Conservation (phyloP, 352 stramenopile species). For the Plasmopara muralis region DNA sequence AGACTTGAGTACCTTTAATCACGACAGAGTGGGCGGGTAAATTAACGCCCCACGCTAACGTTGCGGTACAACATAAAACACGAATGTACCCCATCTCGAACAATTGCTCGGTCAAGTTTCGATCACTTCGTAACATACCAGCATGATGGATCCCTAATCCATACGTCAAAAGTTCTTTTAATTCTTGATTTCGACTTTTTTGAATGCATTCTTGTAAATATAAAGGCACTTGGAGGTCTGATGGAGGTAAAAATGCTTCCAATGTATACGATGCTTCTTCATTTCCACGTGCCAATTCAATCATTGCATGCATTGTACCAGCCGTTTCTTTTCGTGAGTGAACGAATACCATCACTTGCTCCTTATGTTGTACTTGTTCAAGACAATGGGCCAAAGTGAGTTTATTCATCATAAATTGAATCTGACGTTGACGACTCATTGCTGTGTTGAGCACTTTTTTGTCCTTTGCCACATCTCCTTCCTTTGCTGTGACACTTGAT, state of each 20-base stretch:
- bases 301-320: slow-evolving; percentile 89
- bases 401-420: slow-evolving; percentile 85
- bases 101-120: slow-evolving; percentile 96
- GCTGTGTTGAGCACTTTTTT: slow-evolving; percentile 29
- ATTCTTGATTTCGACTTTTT: slow-evolving; percentile 93
- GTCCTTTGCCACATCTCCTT: slow-evolving; percentile 40
- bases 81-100: slow-evolving; percentile 96
- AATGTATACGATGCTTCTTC: slow-evolving; percentile 49
- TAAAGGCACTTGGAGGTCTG: slow-evolving; percentile 48
- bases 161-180: slow-evolving; percentile 91
- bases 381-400: slow-evolving; percentile 65
- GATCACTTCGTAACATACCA: slow-evolving; percentile 93
- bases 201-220: slow-evolving; percentile 65
- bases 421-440: slow-evolving; percentile 55
- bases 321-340: slow-evolving; percentile 98
- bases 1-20: slow-evolving; percentile 99
- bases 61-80: slow-evolving; percentile 98
- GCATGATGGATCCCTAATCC: slow-evolving; percentile 98
- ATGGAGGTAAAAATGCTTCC: slow-evolving; percentile 52
- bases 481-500: slow-evolving; percentile 36
- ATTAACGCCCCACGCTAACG: slow-evolving; percentile 99
- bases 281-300: slow-evolving; percentile 80
- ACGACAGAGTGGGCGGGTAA: slow-evolving; percentile 98
- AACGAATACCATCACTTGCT: slow-evolving; percentile 99
- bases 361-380: slow-evolving; percentile 48